phyloP scores from a whole-genome alignment of 345 rosid genomes.

The Triadica sebifera region DNA sequence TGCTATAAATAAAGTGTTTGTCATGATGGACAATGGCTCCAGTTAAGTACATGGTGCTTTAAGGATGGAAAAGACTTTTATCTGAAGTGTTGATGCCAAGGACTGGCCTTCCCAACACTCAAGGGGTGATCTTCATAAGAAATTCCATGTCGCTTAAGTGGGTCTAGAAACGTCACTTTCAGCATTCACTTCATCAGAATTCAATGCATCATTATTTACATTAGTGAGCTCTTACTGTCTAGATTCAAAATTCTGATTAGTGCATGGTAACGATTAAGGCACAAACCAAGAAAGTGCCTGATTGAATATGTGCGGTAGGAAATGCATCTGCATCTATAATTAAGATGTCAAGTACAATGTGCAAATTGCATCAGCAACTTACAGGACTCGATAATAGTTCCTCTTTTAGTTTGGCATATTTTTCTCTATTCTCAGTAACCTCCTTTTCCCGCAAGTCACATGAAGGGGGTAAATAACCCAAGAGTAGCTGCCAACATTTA shows the following conservation, averaged over 20 bases:
- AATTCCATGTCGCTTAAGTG: slow-evolving; percentile 49
- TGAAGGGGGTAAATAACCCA: slow-evolving; percentile 61
- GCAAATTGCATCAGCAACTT: slow-evolving; percentile 30
- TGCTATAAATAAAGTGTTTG: slow-evolving; percentile 39
- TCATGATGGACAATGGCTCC: slow-evolving; percentile 16
- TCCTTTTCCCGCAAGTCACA: slow-evolving; percentile 63
- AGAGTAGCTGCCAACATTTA: slow-evolving; percentile 46
- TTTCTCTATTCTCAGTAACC: slow-evolving; percentile 48
- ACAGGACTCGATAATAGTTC: slow-evolving; percentile 73
- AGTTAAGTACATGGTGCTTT: slow-evolving; percentile 4
- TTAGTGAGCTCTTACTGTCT: slow-evolving; percentile 52
- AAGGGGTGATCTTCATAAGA: slow-evolving; percentile 76
- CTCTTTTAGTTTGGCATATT: slow-evolving; percentile 56
- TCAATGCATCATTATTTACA: slow-evolving; percentile 27
- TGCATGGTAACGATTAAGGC: slow-evolving; percentile 15
- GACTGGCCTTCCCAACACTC: slow-evolving; percentile 56
- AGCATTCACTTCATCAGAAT: slow-evolving; percentile 27
- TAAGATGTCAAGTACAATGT: not conserved
- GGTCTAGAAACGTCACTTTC: slow-evolving; percentile 47
- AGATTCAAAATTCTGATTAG: slow-evolving; percentile 43
- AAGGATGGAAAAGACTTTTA: slow-evolving; percentile 20
- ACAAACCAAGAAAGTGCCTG: slow-evolving; percentile 2
- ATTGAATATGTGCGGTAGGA: not conserved
- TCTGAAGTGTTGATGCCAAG: slow-evolving; percentile 67
- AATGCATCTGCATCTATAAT: slow-evolving; percentile 10